Evolutionary conservation across 768 basidiomycete genomes (phyloP).

Genomic region (Hortiboletus campestris): DNA sequence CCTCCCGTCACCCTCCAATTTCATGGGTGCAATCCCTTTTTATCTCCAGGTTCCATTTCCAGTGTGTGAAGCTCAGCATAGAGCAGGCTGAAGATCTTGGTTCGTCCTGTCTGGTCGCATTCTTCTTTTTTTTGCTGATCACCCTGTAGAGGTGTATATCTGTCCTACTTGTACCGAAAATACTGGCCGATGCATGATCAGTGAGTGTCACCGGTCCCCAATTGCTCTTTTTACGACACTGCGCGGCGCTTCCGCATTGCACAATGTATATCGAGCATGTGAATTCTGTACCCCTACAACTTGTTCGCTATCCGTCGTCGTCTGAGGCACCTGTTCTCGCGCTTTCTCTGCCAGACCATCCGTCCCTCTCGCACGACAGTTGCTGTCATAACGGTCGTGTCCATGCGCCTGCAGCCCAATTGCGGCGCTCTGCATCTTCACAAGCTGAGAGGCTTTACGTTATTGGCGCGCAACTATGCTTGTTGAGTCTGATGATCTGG

Average conservation of each 20-base stretch:
- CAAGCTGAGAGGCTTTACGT: constrained; percentile 36
- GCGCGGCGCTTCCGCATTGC: constrained; percentile 24
- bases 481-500: constrained; percentile 38
- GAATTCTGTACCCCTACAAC: constrained; percentile 36
- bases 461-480: constrained; percentile 34
- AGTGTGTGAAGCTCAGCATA: constrained; percentile 64
- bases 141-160: constrained; percentile 54
- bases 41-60: constrained; percentile 74
- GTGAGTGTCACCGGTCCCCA: constrained; percentile 61
- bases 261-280: constrained; percentile 38
- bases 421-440: constrained; percentile 26
- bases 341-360: constrained; percentile 35
- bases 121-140: constrained; percentile 12
- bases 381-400: constrained; percentile 34
- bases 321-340: constrained; percentile 33
- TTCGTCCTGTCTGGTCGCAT: constrained; percentile 41
- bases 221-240: constrained; percentile 29
- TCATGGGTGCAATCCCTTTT: background rate
- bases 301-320: constrained; percentile 33
- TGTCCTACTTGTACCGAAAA: constrained; percentile 55
- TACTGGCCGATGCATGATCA: constrained; percentile 64
- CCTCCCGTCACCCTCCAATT: background rate
- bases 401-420: constrained; percentile 26
- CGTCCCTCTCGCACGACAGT: constrained; percentile 28
- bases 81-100: constrained; percentile 75